Conservation (phyloP, 1,284 basidiomycete species). For the Cutaneotrichosporon sp. region DNA sequence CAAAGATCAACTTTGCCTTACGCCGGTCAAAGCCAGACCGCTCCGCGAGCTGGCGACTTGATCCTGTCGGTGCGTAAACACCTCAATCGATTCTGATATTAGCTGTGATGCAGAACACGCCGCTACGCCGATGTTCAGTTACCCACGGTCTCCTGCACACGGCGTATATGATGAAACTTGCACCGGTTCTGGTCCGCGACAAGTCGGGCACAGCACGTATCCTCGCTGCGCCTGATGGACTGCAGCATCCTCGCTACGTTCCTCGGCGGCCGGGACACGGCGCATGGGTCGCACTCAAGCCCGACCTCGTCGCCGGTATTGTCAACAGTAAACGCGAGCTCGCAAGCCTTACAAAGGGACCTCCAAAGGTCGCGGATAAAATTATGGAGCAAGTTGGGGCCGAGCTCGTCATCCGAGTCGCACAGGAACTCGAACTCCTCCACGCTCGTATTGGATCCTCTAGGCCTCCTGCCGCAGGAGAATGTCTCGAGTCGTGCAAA, state of each 20-base stretch:
- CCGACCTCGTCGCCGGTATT: slow-evolving; percentile 11
- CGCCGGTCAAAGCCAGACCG: neutral
- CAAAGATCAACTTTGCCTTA: too few species aligned
- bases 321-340: neutral
- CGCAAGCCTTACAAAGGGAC: neutral
- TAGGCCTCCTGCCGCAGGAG: neutral
- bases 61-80: slow-evolving; percentile 5
- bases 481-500: neutral
- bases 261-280: slow-evolving; percentile 15
- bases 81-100: slow-evolving; percentile 1
- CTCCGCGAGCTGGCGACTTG: slow-evolving; percentile 4
- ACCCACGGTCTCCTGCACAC: slow-evolving; percentile 15
- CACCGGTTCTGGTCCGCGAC: slow-evolving; percentile 1
- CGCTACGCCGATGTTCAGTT: slow-evolving; percentile 17
- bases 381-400: slow-evolving; percentile 14
- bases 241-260: slow-evolving; percentile 17
- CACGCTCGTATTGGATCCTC: slow-evolving; percentile 6
- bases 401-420: slow-evolving; percentile 23
- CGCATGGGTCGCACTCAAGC: slow-evolving; percentile 24
- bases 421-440: slow-evolving; percentile 28
- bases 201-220: neutral
- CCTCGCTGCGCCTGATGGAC: slow-evolving; percentile 21
- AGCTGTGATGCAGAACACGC: slow-evolving; percentile 21
- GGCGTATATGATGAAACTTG: slow-evolving; percentile 29
- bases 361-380: neutral